These are phyloP conservation scores for Komagataella populi DNA, from an alignment of 805 yeast genomes.

Conservation along the genomic window DNA sequence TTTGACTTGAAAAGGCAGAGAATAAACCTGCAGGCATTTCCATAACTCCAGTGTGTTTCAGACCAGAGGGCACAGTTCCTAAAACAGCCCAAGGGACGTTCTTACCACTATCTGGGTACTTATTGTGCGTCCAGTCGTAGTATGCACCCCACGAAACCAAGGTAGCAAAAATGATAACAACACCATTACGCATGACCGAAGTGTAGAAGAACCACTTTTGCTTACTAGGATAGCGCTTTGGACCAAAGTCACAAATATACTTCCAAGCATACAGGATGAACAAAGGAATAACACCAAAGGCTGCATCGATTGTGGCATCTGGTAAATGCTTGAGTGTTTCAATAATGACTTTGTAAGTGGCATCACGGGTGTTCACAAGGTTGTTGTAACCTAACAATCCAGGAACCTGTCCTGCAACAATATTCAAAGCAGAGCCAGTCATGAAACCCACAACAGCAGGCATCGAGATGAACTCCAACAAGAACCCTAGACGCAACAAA, in stretches of 20 bases:
- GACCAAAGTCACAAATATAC: constrained; percentile 42
- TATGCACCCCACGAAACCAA: constrained; percentile 65
- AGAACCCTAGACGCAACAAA: constrained; percentile 69
- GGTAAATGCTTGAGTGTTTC: constrained; percentile 60
- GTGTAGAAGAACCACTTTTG: constrained; percentile 51
- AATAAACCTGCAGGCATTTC: constrained; percentile 45
- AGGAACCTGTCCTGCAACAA: constrained; percentile 78
- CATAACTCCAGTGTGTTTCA: constrained; percentile 65
- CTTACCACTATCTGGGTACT: constrained; percentile 12
- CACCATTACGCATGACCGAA: constrained; percentile 68
- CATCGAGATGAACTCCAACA: constrained; percentile 76
- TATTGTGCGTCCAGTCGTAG: constrained; percentile 11
- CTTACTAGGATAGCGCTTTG: constrained; percentile 48
- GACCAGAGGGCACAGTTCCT: constrained; percentile 75
- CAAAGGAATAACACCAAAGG: constrained; percentile 72
- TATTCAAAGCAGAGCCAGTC: constrained; percentile 86
- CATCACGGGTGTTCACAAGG: constrained; percentile 54
- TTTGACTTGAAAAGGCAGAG: constrained; percentile 50
- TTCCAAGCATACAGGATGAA: constrained; percentile 65
- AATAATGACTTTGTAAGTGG: constrained; percentile 60
- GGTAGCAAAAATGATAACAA: constrained; percentile 72
- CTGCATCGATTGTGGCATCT: constrained; percentile 65
- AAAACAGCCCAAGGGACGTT: constrained; percentile 42
- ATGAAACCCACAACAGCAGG: constrained; percentile 93
- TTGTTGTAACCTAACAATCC: constrained; percentile 64